Conservation (phyloP, 2,329 filamentous ascomycete genomes). For the Pseudopyrenochaeta lycopersici region DNA sequence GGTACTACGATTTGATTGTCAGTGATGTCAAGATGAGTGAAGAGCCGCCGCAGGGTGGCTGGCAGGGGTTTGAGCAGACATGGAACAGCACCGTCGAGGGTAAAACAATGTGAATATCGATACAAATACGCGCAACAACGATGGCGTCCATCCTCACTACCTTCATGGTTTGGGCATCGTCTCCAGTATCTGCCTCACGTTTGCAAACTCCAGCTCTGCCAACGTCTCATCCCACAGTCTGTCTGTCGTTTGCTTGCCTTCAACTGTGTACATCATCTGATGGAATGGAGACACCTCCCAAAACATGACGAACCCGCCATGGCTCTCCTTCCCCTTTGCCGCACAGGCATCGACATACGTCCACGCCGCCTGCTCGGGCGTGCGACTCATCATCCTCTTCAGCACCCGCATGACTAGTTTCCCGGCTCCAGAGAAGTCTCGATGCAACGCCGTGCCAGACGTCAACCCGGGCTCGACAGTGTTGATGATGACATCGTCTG, state of each 20-base stretch:
- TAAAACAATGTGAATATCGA: slow-evolving; percentile 33
- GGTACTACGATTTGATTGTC: slow-evolving; percentile 66
- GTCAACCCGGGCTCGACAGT: slow-evolving; percentile 58
- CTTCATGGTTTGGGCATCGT: neutral
- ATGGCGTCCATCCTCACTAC: neutral
- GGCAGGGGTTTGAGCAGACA: slow-evolving; percentile 63
- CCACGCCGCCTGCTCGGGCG: slow-evolving; percentile 53
- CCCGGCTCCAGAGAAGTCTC: slow-evolving; percentile 31
- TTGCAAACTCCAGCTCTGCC: slow-evolving; percentile 12
- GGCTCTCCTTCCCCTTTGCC: slow-evolving; percentile 59
- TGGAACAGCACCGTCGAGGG: slow-evolving; percentile 53
- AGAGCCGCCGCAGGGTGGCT: slow-evolving; percentile 64
- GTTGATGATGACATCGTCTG: slow-evolving; percentile 51
- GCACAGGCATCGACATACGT: slow-evolving; percentile 59
- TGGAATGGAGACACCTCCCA: slow-evolving; percentile 55
- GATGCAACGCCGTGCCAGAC: slow-evolving; percentile 53
- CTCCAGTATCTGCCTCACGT: neutral
- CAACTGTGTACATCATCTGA: slow-evolving; percentile 8
- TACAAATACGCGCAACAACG: no score
- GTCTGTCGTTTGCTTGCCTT: slow-evolving; percentile 2
- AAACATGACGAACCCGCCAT: slow-evolving; percentile 61
- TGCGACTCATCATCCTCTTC: slow-evolving; percentile 35
- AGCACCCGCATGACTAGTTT: slow-evolving; percentile 33
- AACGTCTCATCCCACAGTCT: slow-evolving; percentile 14
- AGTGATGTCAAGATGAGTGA: slow-evolving; percentile 63